Base-by-base conservation (phyloP, 352 stramenopile genomes). In the Pelagophyceae sp. region DNA sequence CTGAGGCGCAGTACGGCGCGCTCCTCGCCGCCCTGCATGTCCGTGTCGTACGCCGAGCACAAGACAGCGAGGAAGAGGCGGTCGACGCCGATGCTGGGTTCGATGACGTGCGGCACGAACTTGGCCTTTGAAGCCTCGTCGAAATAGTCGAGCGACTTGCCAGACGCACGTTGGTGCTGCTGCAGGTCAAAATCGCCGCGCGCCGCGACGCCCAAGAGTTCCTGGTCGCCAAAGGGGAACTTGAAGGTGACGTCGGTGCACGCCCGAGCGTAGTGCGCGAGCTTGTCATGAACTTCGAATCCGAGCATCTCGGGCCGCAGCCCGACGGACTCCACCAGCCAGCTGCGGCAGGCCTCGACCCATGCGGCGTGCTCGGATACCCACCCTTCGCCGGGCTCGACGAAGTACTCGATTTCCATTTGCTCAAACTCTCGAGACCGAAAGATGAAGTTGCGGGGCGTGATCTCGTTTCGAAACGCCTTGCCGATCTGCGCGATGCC, bases 391-490 rank as follows among this genome's bases (percentile, higher is more conserved):
- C 85, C 87, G 15, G 85, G 86, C 63, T 84, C 80, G 71, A 92
- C 90, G 77, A 95, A 95, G 77, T 92, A 94, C 83, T 95, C 88
- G 40, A 95, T 88, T 83, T 99, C 95, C 67, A 98, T 93, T 86
- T 99, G 95, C 85, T 98, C 94, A 81, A 99, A 99, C 87, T 99
- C 95, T 40, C 94, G 88, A 72, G 87, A 96, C 72, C 95, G 92
- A 81, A 98, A 98, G 72, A 99, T 87, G 80, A 98, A 98, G 77
- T 98, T 96, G 6, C 93, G 86, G 0, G 94, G 93, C 19, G 93
- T 98, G 80, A 99, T 98, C 85, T 99, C 95, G 80, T 99, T 99
- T 29, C 95, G 90, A 83, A 98, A 99, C 72, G 93, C 95, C 82
- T 98, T 98, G 78, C 95, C 95, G 82, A 98, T 96, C 80, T 98